phyloP scores from a whole-genome alignment of 2,329 filamentous ascomycete species.

The Neoascochyta sp. region DNA sequence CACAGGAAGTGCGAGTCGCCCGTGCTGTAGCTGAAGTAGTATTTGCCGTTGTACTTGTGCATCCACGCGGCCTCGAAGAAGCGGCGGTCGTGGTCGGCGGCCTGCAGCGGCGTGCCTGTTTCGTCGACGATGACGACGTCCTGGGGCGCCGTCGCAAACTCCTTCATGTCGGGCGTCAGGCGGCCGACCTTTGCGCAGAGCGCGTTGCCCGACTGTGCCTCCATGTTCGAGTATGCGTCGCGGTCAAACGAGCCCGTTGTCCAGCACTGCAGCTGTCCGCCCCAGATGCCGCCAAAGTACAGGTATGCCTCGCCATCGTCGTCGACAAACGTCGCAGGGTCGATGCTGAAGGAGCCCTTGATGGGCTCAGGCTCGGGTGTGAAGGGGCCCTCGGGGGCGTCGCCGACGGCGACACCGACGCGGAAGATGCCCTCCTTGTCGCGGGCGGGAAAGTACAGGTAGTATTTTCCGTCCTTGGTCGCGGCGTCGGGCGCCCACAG shows the following conservation, averaged over 20 bases:
- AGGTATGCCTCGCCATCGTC: constrained; percentile 61
- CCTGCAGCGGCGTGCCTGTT: constrained; percentile 54
- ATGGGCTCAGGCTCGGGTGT: constrained; percentile 62
- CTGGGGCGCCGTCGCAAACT: constrained; percentile 53
- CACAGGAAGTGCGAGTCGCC: constrained; percentile 73
- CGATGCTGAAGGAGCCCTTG: constrained; percentile 68
- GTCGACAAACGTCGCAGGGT: constrained; percentile 73
- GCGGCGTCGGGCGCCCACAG: constrained; percentile 79
- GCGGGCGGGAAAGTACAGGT: constrained; percentile 73
- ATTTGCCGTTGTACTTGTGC: constrained; percentile 66
- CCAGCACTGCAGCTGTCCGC: constrained; percentile 77
- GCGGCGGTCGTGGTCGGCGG: constrained; percentile 67
- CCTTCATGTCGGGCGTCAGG: constrained; percentile 62
- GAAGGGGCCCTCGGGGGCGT: constrained; percentile 67
- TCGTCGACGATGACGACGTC: constrained; percentile 65
- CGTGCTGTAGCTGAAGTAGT: constrained; percentile 76
- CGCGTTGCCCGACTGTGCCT: constrained; percentile 45
- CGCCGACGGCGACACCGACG: constrained; percentile 66
- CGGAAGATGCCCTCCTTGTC: constrained; percentile 68
- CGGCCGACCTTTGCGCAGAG: constrained; percentile 64
- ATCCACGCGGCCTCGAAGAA: constrained; percentile 83
- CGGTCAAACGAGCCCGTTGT: constrained; percentile 56
- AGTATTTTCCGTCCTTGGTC: constrained; percentile 65
- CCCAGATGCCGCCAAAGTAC: constrained; percentile 79
- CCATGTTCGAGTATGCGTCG: constrained; percentile 22